Conservation (phyloP, 495 filamentous ascomycete species). For the Penicillium robsamsonii region DNA sequence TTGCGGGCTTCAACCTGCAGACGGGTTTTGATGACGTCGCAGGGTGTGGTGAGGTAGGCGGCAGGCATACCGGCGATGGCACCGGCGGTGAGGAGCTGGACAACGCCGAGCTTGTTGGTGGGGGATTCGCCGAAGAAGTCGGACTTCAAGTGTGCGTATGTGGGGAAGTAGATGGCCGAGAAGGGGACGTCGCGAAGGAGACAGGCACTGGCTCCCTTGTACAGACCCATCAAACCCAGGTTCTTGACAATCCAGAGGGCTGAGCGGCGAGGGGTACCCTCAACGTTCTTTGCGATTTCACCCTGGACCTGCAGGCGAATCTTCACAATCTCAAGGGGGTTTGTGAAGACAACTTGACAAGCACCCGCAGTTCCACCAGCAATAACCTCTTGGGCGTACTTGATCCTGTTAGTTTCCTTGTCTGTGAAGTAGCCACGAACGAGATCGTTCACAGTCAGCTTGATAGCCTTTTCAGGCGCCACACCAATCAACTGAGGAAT, state of each 20-base stretch:
- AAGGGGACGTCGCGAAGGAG: slow-evolving; percentile 95
- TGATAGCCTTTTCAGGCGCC: slow-evolving; percentile 98
- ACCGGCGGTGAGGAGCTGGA: slow-evolving; percentile 91
- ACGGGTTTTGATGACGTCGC: slow-evolving; percentile 98
- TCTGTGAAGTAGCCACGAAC: slow-evolving; percentile 76
- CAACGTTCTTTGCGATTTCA: slow-evolving; percentile 85
- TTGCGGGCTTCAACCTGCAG: slow-evolving; percentile 96
- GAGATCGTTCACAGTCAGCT: slow-evolving; percentile 95
- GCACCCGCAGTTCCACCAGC: slow-evolving; percentile 88
- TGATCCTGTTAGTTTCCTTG: slow-evolving; percentile 72
- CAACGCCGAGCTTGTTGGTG: slow-evolving; percentile 85
- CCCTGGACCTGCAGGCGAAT: slow-evolving; percentile 97
- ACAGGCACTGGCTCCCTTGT: slow-evolving; percentile 97
- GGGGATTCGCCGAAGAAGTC: slow-evolving; percentile 88
- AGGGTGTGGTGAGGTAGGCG: slow-evolving; percentile 94
- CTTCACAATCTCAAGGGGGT: slow-evolving; percentile 98
- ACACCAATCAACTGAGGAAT: slow-evolving; percentile 94
- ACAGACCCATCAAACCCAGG: slow-evolving; percentile 89
- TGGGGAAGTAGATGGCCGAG: slow-evolving; percentile 98
- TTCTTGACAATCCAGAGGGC: slow-evolving; percentile 98
- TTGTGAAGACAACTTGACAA: slow-evolving; percentile 98
- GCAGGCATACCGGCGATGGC: slow-evolving; percentile 99
- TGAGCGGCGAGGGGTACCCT: slow-evolving; percentile 79
- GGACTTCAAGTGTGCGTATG: slow-evolving; percentile 89
- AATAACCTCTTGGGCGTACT: slow-evolving; percentile 68